These are phyloP conservation scores for Epichloe sibirici DNA, from an alignment of 2,329 filamentous ascomycete species.

Conservation along the genomic window DNA sequence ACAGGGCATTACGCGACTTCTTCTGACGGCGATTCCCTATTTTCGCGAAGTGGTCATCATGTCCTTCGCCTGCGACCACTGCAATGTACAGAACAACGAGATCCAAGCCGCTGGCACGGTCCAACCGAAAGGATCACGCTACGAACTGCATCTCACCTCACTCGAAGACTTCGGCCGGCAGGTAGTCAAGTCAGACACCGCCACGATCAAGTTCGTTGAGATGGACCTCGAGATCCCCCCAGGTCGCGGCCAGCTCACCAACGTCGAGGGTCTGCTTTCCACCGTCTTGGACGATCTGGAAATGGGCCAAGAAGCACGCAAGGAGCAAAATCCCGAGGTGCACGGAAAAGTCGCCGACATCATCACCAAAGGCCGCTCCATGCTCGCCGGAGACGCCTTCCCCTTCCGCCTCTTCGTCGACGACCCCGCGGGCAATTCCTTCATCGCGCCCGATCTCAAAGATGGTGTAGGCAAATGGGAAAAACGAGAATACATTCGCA, in stretches of 20 bases:
- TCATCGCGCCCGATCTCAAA: slow-evolving; percentile 78
- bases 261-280: slow-evolving; percentile 76
- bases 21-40: slow-evolving; percentile 88
- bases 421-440: slow-evolving; percentile 90
- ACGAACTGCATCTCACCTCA: slow-evolving; percentile 65
- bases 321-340: slow-evolving; percentile 64
- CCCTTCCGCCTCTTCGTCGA: slow-evolving; percentile 84
- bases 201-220: slow-evolving; percentile 76
- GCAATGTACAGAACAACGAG: slow-evolving; percentile 81
- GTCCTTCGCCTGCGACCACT: slow-evolving; percentile 89
- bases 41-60: slow-evolving; percentile 97
- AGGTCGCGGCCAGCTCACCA: slow-evolving; percentile 83
- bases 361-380: slow-evolving; percentile 60
- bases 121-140: slow-evolving; percentile 76
- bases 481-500: slow-evolving; percentile 73
- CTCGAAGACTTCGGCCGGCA: slow-evolving; percentile 69
- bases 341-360: slow-evolving; percentile 67
- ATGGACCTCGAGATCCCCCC: slow-evolving; percentile 92
- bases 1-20: slow-evolving; percentile 71
- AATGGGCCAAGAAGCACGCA: slow-evolving; percentile 70
- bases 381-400: slow-evolving; percentile 65
- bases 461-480: slow-evolving; percentile 79
- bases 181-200: slow-evolving; percentile 85
- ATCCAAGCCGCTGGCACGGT: slow-evolving; percentile 87
- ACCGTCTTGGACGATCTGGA: slow-evolving; percentile 72